These are phyloP conservation scores for Phylloporus scabripes DNA, from an alignment of 768 basidiomycete genomes.

Conservation along the genomic window DNA sequence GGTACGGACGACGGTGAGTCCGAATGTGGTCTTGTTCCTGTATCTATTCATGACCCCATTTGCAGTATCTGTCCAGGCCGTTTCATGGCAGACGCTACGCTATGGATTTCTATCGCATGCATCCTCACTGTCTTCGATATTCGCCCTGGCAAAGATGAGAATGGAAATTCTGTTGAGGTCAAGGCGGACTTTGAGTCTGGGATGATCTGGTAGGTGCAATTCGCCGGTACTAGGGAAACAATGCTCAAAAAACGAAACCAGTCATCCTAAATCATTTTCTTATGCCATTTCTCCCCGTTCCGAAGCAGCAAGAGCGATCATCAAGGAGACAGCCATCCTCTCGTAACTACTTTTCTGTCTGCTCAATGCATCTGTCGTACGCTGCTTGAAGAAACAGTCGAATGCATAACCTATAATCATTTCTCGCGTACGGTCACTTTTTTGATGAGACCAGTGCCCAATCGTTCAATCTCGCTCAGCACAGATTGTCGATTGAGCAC, in stretches of 20 bases:
- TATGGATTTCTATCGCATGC: conserved; percentile 33
- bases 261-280: conserved; percentile 29
- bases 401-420: conserved; percentile 1
- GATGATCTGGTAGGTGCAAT: conserved; percentile 27
- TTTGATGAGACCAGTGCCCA: conserved; percentile 66
- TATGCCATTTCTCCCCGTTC: conserved; percentile 30
- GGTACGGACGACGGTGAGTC: conserved; percentile 33
- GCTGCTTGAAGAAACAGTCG: not conserved
- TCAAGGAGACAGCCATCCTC: conserved; percentile 26
- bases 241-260: conserved; percentile 9
- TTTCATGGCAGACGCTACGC: conserved; percentile 38
- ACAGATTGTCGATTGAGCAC: conserved; percentile 61
- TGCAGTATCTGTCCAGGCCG: conserved; percentile 40
- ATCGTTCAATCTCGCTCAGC: conserved; percentile 67
- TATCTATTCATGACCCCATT: not conserved
- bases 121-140: conserved; percentile 27
- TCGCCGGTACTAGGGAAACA: not conserved
- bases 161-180: conserved; percentile 14
- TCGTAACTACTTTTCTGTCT: conserved; percentile 6
- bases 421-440: conserved; percentile 30
- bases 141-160: conserved; percentile 15
- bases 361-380: not conserved
- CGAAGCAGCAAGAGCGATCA: conserved; percentile 20
- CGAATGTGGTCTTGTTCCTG: not conserved
- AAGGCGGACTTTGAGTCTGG: conserved; percentile 25